Percentiles rank a stretch among this genome's conserved stretches.
Evolutionary conservation across 2,329 filamentous ascomycete species (phyloP).

Genomic region (Pseudogymnoascus sp.): DNA sequence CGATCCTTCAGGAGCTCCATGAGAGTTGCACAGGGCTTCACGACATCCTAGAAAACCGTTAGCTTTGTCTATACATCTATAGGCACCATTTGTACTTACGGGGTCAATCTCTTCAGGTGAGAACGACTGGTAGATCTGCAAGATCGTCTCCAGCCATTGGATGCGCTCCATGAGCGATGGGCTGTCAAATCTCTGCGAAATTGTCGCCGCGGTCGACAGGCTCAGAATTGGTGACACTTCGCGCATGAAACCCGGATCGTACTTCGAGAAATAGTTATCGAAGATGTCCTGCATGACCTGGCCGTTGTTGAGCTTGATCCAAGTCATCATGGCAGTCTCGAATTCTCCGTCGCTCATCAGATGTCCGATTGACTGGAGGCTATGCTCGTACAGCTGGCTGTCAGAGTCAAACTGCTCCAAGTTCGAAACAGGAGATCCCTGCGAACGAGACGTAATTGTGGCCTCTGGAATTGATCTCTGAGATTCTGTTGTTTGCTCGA

Average conservation of each 20-base stretch:
- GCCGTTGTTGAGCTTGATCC: conserved; percentile 37
- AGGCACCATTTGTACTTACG: conserved; percentile 22
- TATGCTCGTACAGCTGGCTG: neutral
- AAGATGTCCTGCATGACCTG: conserved; percentile 51
- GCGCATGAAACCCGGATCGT: conserved; percentile 46
- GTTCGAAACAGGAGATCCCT: neutral
- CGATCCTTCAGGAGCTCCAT: conserved; percentile 47
- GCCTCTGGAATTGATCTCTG: neutral
- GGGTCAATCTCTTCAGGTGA: conserved; percentile 20
- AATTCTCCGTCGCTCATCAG: conserved; percentile 52
- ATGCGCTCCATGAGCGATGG: conserved; percentile 49
- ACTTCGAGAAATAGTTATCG: conserved; percentile 45
- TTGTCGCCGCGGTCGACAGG: conserved; percentile 57
- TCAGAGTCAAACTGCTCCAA: neutral
- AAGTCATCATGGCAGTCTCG: conserved; percentile 58
- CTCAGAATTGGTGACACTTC: conserved; percentile 54
- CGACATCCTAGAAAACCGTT: conserved; percentile 36
- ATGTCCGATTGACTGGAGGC: conserved; percentile 4
- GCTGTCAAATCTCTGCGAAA: conserved; percentile 51
- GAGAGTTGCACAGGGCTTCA: conserved; percentile 38
- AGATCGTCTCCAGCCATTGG: conserved; percentile 52
- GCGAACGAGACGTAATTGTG: neutral
- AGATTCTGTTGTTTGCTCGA: conserved; percentile 12
- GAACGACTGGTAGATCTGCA: conserved; percentile 41
- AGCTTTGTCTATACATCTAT: conserved; percentile 15